These are phyloP conservation scores for Brettanomyces bruxellensis DNA, from an alignment of 805 yeast genomes.

Conservation along the genomic window DNA sequence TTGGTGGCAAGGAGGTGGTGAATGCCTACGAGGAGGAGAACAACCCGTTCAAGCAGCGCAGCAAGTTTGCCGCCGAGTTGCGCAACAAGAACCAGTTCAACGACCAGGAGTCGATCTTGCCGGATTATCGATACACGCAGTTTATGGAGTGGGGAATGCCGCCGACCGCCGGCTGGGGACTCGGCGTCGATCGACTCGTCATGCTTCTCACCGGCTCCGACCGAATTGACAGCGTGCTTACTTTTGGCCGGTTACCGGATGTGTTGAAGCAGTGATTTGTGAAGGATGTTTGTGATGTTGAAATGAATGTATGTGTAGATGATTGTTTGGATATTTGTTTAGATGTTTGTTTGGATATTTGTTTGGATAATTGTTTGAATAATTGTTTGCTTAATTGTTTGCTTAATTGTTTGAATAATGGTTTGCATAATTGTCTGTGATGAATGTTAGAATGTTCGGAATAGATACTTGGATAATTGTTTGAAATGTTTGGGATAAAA, in stretches of 20 bases:
- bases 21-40: conserved; percentile 98
- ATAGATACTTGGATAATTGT: too few relatives aligned
- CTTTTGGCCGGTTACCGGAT: conserved; percentile 68
- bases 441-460: too few relatives aligned
- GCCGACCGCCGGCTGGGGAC: conserved; percentile 98
- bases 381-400: too few relatives aligned
- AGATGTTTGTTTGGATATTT: too few relatives aligned
- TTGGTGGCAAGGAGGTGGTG: conserved; percentile 70
- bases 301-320: too few relatives aligned
- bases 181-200: conserved; percentile 83
- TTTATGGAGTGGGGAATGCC: conserved; percentile 92
- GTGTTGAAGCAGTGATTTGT: conserved; percentile 46
- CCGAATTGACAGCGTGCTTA: conserved; percentile 66
- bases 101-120: conserved; percentile 56
- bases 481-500: too few relatives aligned
- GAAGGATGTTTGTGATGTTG: not conserved
- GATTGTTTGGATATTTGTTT: too few relatives aligned
- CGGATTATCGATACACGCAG: conserved; percentile 64
- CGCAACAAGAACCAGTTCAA: conserved; percentile 33
- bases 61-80: conserved; percentile 57
- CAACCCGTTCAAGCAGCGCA: conserved; percentile 62
- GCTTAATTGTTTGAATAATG: too few relatives aligned
- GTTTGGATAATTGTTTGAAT: too few relatives aligned
- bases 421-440: too few relatives aligned
- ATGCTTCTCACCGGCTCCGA: conserved; percentile 62